Evolutionary conservation across 1,139 yeast species (phyloP).

Genomic region (Candida albicans): DNA sequence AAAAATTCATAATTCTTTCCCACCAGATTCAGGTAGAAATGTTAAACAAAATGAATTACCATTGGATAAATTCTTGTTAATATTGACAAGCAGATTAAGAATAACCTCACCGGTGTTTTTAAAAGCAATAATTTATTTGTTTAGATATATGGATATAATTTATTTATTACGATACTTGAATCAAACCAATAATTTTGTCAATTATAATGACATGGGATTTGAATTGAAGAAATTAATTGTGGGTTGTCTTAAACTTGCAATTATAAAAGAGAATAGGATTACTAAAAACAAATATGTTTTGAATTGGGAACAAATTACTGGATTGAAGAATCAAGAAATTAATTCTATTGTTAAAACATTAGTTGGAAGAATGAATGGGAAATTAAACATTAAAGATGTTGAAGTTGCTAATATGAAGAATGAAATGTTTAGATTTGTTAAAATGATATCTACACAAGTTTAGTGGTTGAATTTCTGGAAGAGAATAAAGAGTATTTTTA

Average conservation of each 20-base stretch:
- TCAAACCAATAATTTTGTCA: constrained; percentile 47
- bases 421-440: constrained; percentile 46
- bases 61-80: constrained; percentile 42
- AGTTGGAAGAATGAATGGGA: constrained; percentile 45
- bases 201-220: constrained; percentile 48
- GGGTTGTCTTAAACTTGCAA: constrained; percentile 46
- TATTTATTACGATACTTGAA: constrained; percentile 48
- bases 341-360: constrained; percentile 39
- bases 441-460: constrained; percentile 40
- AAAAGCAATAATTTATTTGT: constrained; percentile 45
- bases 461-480: constrained; percentile 12
- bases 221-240: constrained; percentile 44
- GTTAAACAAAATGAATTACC: constrained; percentile 34
- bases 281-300: constrained; percentile 13
- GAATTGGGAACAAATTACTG: constrained; percentile 41
- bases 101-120: constrained; percentile 39
- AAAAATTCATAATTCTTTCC: constrained; percentile 47
- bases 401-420: constrained; percentile 41
- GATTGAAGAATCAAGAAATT: constrained; percentile 39
- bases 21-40: constrained; percentile 34
- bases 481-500: not conserved
- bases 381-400: constrained; percentile 38
- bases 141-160: constrained; percentile 51
- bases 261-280: constrained; percentile 30
- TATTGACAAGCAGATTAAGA: constrained; percentile 40